A percentile compares a stretch with the other conserved stretches of the same genome.
These are phyloP conservation scores for Clarireedia hainanense DNA, from an alignment of 2,329 filamentous ascomycete species.

Conservation along the genomic window DNA sequence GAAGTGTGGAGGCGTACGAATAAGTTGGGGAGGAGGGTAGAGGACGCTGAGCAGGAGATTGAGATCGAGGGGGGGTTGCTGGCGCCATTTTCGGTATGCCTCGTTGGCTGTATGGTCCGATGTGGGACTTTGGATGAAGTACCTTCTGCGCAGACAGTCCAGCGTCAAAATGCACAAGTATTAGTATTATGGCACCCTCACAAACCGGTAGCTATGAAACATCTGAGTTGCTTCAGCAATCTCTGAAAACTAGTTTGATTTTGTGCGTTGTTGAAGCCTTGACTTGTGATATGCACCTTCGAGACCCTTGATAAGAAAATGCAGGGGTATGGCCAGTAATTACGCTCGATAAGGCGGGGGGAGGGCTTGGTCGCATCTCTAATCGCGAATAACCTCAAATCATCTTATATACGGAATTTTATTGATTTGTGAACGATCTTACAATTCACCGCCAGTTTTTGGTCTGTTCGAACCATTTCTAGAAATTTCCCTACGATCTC, in stretches of 20 bases:
- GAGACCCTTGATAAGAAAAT: slow-evolving; percentile 7
- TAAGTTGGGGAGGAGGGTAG: slow-evolving; percentile 57
- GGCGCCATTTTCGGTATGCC: slow-evolving; percentile 12
- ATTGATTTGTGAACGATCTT: not conserved
- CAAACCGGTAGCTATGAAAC: not conserved
- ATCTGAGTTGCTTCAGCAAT: not conserved
- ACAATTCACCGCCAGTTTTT: no score
- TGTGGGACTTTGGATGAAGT: not conserved
- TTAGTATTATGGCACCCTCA: not conserved
- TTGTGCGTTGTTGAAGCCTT: no score
- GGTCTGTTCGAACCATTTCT: not conserved
- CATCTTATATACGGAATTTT: not conserved
- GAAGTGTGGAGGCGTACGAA: slow-evolving; percentile 56
- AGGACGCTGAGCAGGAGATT: slow-evolving; percentile 46
- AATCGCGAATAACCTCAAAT: not conserved
- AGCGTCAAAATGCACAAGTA: not conserved
- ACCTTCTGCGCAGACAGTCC: not conserved
- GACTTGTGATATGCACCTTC: not conserved
- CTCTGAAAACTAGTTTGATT: no score
- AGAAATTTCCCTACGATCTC: not conserved
- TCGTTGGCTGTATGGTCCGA: slow-evolving; percentile 13
- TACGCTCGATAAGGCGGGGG: slow-evolving; percentile 2
- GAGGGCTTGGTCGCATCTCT: not conserved
- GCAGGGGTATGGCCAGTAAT: not conserved
- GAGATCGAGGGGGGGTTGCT: slow-evolving; percentile 26